Conservation (phyloP, 345 rosid species). For the Rhodamnia rubescens region DNA sequence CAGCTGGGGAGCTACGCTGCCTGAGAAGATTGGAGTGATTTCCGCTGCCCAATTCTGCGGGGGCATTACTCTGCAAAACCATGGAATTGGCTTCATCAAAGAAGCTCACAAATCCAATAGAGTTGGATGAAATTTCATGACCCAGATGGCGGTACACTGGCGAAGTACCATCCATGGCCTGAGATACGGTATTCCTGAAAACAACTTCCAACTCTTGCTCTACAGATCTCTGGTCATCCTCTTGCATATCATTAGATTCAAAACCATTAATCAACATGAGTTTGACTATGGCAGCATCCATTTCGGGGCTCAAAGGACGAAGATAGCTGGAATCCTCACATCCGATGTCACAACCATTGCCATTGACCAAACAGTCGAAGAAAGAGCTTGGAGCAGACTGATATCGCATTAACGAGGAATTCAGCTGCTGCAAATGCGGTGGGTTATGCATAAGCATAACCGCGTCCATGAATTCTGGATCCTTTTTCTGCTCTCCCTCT, state of each 20-base stretch:
- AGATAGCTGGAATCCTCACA: conserved; percentile 13
- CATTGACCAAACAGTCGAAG: conserved; percentile 16
- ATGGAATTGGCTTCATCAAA: conserved; percentile 8
- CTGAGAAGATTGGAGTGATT: conserved; percentile 29
- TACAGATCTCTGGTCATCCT: conserved; percentile 18
- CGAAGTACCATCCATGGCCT: neutral
- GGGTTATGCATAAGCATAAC: conserved; percentile 3
- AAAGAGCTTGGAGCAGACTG: conserved; percentile 38
- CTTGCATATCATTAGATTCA: conserved; percentile 14
- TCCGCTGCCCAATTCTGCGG: conserved; percentile 4
- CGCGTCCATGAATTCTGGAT: conserved; percentile 21
- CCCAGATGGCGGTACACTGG: neutral
- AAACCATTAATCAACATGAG: conserved; percentile 13
- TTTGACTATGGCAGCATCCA: conserved; percentile 22
- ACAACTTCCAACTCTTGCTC: conserved; percentile 18
- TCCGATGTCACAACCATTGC: neutral
- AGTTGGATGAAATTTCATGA: conserved; percentile 1
- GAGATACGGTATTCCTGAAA: neutral
- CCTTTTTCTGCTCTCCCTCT: conserved; percentile 28
- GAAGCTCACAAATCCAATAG: conserved; percentile 2
- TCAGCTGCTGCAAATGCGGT: conserved; percentile 12
- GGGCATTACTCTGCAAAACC: neutral
- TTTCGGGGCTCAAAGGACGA: conserved; percentile 37
- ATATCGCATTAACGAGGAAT: conserved; percentile 18
- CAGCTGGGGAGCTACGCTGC: conserved; percentile 51